phyloP scores from a whole-genome alignment of 2,329 filamentous ascomycete species.

The Atkinsonella texensis region DNA sequence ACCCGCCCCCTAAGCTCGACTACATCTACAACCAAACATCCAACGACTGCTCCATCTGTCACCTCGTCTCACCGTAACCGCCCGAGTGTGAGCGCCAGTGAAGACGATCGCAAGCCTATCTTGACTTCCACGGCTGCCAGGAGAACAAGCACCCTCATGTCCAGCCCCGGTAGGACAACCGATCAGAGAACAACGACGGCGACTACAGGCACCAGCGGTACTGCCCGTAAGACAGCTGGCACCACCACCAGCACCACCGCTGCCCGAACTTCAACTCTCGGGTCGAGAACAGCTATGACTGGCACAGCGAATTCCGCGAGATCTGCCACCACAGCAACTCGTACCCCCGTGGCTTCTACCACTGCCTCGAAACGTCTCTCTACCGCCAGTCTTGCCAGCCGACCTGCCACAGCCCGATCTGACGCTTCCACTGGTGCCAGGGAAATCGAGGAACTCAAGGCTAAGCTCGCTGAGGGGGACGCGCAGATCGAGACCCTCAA shows the following conservation, averaged over 20 bases:
- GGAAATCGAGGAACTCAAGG: conserved; percentile 48
- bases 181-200: conserved; percentile 25
- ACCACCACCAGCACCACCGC: conserved; percentile 23
- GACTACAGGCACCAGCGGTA: conserved; percentile 17
- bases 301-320: conserved; percentile 19
- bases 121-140: conserved; percentile 26
- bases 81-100: conserved; percentile 36
- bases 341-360: conserved; percentile 26
- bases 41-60: conserved; percentile 23
- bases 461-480: conserved; percentile 46
- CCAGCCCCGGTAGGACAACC: conserved; percentile 23
- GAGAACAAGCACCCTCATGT: conserved; percentile 31
- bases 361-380: conserved; percentile 47
- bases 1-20: conserved; percentile 30
- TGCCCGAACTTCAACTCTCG: conserved; percentile 22
- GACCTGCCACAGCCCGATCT: conserved; percentile 24
- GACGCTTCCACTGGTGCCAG: conserved; percentile 34
- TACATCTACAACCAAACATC: conserved; percentile 20
- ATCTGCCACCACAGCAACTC: conserved; percentile 21
- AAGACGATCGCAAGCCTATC: conserved; percentile 36
- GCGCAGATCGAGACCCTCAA: conserved; percentile 45
- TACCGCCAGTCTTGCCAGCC: conserved; percentile 24
- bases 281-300: conserved; percentile 18
- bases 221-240: conserved; percentile 23
- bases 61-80: conserved; percentile 32